Base-by-base conservation (phyloP, 2,329 filamentous ascomycete genomes). In the Ascochyta fabae region DNA sequence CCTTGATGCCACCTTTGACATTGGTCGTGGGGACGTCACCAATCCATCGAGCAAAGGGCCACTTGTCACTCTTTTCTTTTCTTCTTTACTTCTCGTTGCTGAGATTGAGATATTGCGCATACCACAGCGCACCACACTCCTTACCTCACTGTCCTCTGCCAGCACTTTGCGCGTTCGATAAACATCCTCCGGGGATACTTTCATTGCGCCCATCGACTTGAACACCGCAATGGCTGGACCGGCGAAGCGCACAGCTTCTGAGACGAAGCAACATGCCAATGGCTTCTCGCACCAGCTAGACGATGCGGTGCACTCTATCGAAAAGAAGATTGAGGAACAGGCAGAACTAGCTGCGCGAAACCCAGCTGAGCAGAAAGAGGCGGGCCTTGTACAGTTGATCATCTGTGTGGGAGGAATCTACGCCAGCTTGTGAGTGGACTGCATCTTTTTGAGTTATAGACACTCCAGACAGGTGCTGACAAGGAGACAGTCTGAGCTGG, bases 331-430 rank as follows among this genome's bases (percentile, higher is more conserved):
- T 24, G 72, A 72, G 41, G 61, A 71, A 40, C 66, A 68, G 40
- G 70, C 69, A 3, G 66, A 73, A 44, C 50, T 68, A 13, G 65
- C 66, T 48, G 73, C 72, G 51, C 61, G 72, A 16, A 66, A 73
- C 46, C 70, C 70, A 3, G 58, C 62, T 36, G 70, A 73, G 60
- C 69, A 73, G 61, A 75, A 69, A 55, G 66, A 75, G 58, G 68
- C 88, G 8, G 90, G 91, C 4, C 73, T 91, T 27, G 71, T 89
- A 68, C 90, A 96, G 76, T 84, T 97, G 52, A 78, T 93, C 44
- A 85, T 96, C 59, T 94, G 93, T 62, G 92, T 97, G n/a, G 88
- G 87, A 6, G 95, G 95, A 56, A 99, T 99, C 67, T 99, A 99
- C 76, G 92, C 89, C 33, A 96, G 93, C 33, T 99, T 99, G 94